A percentile compares a stretch with the other conserved stretches of the same genome.
These are phyloP conservation scores for Funneliformis geosporum DNA, from an alignment of 192 early-diverging fungal species.

Conservation along the genomic window DNA sequence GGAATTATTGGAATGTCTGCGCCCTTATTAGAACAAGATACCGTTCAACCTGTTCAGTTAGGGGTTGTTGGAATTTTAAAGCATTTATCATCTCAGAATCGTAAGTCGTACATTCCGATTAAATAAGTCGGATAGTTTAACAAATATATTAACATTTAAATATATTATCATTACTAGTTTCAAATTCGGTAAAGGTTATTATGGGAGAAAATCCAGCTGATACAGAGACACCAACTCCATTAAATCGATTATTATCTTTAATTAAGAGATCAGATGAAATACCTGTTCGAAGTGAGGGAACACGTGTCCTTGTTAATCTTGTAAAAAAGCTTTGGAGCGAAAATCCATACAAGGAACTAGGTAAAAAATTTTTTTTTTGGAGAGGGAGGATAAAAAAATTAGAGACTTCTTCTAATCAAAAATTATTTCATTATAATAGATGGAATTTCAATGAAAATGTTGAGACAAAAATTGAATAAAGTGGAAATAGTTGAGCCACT, in stretches of 20 bases:
- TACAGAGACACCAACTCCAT: conserved; percentile 29
- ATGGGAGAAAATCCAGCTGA: not conserved
- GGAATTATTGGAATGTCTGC: conserved; percentile 50
- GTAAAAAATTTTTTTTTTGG: conserved; percentile 3
- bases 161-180: conserved; percentile 11
- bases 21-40: conserved; percentile 52
- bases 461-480: conserved; percentile 46
- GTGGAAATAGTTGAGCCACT: conserved; percentile 42
- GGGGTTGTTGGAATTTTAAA: conserved; percentile 58
- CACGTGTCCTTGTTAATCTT: conserved; percentile 52
- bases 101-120: conserved; percentile 35
- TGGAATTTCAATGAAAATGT: conserved; percentile 29
- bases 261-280: conserved; percentile 54
- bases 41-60: conserved; percentile 55
- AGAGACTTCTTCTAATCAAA: not conserved
- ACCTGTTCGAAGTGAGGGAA: conserved; percentile 54
- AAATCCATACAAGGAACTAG: conserved; percentile 19
- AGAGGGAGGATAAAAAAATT: not conserved
- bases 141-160: not conserved
- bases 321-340: conserved; percentile 54
- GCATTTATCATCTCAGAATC: conserved; percentile 46
- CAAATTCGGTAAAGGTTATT: conserved; percentile 16
- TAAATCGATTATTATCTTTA: conserved; percentile 42
- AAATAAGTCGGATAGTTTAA: not conserved
- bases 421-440: conserved; percentile 14